Evolutionary conservation across 192 early-diverging fungal species (phyloP).

Genomic region (Martensiomyces pterosporus): DNA sequence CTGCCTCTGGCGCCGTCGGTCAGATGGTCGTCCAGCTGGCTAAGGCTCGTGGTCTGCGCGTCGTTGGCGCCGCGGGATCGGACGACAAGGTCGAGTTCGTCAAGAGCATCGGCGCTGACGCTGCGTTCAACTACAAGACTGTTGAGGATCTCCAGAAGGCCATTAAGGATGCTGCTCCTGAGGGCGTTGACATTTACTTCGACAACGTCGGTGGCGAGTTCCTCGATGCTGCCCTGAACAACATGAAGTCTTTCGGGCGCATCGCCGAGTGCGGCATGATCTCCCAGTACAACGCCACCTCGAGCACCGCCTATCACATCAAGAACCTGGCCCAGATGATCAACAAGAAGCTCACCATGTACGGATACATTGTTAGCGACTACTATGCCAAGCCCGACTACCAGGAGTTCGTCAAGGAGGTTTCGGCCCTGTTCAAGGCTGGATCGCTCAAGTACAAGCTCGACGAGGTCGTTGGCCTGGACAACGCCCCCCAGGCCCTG

Average conservation of each 20-base stretch:
- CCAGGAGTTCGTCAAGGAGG: background rate
- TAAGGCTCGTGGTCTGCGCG: background rate
- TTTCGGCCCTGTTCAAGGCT: background rate
- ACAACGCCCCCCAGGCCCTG: background rate
- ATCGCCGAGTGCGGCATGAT: background rate
- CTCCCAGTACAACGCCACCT: background rate
- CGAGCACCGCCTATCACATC: background rate
- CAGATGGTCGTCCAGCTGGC: background rate
- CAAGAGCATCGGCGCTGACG: background rate
- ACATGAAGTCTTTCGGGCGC: background rate
- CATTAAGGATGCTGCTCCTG: background rate
- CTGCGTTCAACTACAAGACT: background rate
- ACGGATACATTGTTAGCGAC: background rate
- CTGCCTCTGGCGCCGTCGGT: background rate
- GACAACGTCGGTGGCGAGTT: background rate
- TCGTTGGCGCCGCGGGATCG: background rate
- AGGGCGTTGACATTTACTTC: background rate
- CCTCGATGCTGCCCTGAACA: background rate
- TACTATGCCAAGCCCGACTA: background rate
- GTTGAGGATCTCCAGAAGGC: background rate
- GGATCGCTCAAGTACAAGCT: conserved; percentile 6
- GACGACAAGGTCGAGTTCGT: background rate
- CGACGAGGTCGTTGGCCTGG: conserved; percentile 6
- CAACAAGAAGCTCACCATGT: background rate
- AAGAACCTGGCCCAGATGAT: background rate